A percentile compares a stretch with the other conserved stretches of the same genome.
Conservation (phyloP, 2,329 filamentous ascomycete genomes). For the Rhexocercosporidium sp. region DNA sequence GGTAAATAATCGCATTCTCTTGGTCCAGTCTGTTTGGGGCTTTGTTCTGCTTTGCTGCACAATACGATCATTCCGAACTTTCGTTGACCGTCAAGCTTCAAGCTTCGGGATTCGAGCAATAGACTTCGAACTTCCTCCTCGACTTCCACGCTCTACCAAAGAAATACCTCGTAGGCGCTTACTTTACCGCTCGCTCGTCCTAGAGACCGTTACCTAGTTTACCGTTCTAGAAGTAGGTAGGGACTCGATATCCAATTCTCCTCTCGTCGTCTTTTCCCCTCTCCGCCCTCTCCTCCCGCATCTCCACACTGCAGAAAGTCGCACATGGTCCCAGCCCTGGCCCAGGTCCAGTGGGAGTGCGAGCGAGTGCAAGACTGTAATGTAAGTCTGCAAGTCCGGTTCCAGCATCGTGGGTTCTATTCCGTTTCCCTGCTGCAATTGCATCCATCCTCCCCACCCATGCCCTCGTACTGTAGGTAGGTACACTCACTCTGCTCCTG, state of each 20-base stretch:
- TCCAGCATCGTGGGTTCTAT: not conserved
- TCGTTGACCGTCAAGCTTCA: too few relatives aligned
- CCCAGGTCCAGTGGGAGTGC: not conserved
- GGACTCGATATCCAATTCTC: not conserved
- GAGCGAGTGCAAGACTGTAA: not conserved
- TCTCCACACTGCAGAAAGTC: slow-evolving; percentile 12
- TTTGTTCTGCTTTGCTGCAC: not conserved
- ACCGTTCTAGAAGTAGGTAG: not conserved
- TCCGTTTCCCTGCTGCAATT: not conserved
- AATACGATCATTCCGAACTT: too few relatives aligned
- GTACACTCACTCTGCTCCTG: not conserved
- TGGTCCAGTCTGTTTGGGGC: not conserved
- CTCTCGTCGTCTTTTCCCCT: not conserved
- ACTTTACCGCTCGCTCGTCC: not conserved
- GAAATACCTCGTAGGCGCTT: too few relatives aligned
- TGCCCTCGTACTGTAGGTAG: too few relatives aligned
- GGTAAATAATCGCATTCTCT: not conserved
- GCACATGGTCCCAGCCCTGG: not conserved
- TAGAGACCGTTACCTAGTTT: slow-evolving; percentile 1
- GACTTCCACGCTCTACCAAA: too few relatives aligned
- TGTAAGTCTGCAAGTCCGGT: too few relatives aligned
- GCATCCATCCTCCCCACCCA: too few relatives aligned
- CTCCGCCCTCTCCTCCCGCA: slow-evolving; percentile 11
- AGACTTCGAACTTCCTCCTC: too few relatives aligned
- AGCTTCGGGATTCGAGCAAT: too few relatives aligned